Evolutionary conservation across 2,329 filamentous ascomycete genomes (phyloP).

Genomic region (Aspergillus aculeatinus): DNA sequence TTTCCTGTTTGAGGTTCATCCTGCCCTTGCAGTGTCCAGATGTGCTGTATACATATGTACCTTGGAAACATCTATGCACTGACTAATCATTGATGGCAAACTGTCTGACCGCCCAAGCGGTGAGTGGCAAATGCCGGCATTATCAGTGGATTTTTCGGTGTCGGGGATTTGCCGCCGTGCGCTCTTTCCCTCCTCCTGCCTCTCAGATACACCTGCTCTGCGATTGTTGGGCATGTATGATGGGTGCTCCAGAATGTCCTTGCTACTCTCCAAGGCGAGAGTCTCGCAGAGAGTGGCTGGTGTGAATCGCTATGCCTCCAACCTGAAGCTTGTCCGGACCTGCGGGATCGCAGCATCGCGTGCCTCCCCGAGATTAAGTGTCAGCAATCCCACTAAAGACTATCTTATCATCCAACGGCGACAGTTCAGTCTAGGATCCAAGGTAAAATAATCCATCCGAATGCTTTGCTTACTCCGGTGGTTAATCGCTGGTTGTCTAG

Average conservation of each 20-base stretch:
- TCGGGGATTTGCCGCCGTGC: not conserved
- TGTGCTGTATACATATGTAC: no score
- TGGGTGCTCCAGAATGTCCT: conserved; percentile 20
- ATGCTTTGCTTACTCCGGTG: not conserved
- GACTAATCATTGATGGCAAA: not conserved
- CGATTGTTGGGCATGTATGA: conserved; percentile 12
- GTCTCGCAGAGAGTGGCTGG: conserved; percentile 9
- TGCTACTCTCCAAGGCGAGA: conserved; percentile 24
- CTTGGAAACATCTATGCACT: no score
- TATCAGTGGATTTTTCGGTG: conserved; percentile 9
- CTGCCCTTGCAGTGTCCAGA: no score
- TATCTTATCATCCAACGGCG: not conserved
- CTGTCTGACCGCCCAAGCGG: conserved; percentile 12
- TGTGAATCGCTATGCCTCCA: conserved; percentile 2
- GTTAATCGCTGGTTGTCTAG: not conserved
- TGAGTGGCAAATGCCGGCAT: conserved; percentile 8
- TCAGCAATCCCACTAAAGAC: not conserved
- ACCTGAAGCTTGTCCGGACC: not conserved
- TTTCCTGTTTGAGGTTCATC: no score
- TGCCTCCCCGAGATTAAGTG: not conserved
- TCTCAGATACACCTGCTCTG: not conserved
- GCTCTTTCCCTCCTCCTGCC: conserved; percentile 1
- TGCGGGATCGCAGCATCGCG: conserved; percentile 4
- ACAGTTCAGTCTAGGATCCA: not conserved
- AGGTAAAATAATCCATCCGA: not conserved